phyloP scores from a whole-genome alignment of 2,329 filamentous ascomycete species.

The Chrysosporium keratinophilum region DNA sequence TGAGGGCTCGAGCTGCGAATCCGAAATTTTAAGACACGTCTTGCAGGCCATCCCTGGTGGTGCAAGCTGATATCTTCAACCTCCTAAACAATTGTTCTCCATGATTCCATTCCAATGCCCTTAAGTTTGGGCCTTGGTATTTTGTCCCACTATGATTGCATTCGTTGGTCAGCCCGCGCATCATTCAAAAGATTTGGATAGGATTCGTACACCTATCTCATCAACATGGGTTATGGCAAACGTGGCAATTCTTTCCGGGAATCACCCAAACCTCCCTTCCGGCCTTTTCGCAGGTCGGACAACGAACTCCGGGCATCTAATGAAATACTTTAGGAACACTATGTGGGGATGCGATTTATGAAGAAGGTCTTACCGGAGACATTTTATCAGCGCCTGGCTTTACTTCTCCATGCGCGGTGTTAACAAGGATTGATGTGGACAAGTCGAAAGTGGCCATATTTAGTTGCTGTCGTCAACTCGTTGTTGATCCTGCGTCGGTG shows the following conservation, averaged over 20 bases:
- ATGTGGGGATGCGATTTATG: neutral
- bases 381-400: constrained; percentile 6
- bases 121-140: neutral
- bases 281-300: constrained; percentile 29
- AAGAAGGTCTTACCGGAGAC: constrained; percentile 15
- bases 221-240: constrained; percentile 26
- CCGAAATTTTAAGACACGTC: no score
- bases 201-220: neutral
- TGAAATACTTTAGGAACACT: neutral
- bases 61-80: no score
- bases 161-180: neutral
- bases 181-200: neutral
- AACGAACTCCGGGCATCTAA: constrained; percentile 39
- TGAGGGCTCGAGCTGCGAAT: no score
- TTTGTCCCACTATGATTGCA: neutral
- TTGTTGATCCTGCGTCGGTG: neutral
- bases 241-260: constrained; percentile 38
- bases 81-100: neutral
- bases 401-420: neutral
- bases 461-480: neutral
- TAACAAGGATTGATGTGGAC: neutral
- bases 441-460: neutral
- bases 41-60: no score
- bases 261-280: constrained; percentile 38
- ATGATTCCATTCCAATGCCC: neutral